phyloP scores from a whole-genome alignment of 257 asterid genomes.

The Handroanthus guayacan region DNA sequence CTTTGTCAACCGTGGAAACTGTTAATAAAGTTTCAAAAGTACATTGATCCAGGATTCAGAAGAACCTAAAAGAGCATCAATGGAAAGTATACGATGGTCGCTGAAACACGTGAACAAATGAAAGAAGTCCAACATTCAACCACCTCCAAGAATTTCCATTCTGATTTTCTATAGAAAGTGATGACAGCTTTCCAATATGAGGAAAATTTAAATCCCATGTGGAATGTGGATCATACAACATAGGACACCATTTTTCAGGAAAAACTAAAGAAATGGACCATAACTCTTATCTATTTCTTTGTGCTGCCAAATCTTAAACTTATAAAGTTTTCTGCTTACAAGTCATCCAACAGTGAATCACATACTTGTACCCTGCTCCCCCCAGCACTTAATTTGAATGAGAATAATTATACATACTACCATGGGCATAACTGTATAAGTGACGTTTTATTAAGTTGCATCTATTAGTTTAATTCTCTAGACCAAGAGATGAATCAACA shows the following conservation, averaged over 20 bases:
- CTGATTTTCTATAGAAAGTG: neutral
- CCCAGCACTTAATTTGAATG: neutral
- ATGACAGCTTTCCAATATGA: neutral
- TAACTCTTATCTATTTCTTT: neutral
- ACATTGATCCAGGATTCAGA: conserved; percentile 20
- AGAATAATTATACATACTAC: neutral
- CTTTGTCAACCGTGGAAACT: conserved; percentile 29
- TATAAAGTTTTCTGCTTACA: neutral
- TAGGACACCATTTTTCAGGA: neutral
- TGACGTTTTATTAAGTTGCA: neutral
- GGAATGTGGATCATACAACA: neutral
- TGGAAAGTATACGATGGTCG: conserved; percentile 14
- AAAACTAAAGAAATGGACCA: neutral
- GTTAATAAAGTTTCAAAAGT: neutral
- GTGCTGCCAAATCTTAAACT: conserved; percentile 6
- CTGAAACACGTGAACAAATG: conserved; percentile 32
- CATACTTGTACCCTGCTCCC: conserved; percentile 11
- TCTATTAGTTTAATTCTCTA: neutral
- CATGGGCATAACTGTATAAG: neutral
- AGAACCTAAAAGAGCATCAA: conserved; percentile 16
- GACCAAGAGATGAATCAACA: neutral
- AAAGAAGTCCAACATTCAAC: conserved; percentile 27
- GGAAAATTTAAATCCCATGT: neutral
- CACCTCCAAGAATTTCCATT: conserved; percentile 10
- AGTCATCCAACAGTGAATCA: conserved; percentile 18